Conservation (phyloP, 208 protist genomes). For the Spongospora subterranea region DNA sequence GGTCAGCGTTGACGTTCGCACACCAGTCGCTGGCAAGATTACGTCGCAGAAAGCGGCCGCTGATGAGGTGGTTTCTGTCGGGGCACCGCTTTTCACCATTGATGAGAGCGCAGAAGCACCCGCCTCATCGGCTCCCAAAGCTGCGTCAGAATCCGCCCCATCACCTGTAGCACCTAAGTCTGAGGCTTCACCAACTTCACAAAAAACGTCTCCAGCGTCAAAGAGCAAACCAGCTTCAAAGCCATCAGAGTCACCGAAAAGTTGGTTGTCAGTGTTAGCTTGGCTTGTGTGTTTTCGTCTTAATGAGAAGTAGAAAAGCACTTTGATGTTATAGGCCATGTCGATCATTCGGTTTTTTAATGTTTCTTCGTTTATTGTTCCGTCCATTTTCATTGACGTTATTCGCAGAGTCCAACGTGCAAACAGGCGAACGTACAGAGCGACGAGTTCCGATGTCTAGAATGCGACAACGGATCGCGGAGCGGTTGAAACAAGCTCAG, state of each 20-base stretch:
- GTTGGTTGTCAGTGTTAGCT: too few species aligned
- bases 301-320: not conserved
- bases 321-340: not conserved
- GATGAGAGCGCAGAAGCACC: not conserved
- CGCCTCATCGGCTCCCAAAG: conserved; percentile 89
- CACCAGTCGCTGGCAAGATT: conserved; percentile 42
- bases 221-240: conserved; percentile 71
- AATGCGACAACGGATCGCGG: conserved; percentile 68
- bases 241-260: too few species aligned
- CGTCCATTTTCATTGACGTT: not conserved
- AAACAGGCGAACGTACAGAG: conserved; percentile 24
- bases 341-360: not conserved
- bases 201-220: conserved; percentile 73
- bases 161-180: too few species aligned
- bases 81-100: conserved; percentile 12
- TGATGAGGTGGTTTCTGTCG: conserved; percentile 18
- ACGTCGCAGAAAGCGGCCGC: not conserved
- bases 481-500: conserved; percentile 91
- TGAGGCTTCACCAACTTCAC: too few species aligned
- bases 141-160: too few species aligned
- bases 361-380: conserved; percentile 56
- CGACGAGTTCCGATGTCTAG: conserved; percentile 65
- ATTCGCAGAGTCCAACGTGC: too few species aligned
- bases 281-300: too few species aligned
- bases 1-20: conserved; percentile 72